These are phyloP conservation scores for Tolypocladium capitatum DNA, from an alignment of 2,329 filamentous ascomycete species.

Conservation along the genomic window DNA sequence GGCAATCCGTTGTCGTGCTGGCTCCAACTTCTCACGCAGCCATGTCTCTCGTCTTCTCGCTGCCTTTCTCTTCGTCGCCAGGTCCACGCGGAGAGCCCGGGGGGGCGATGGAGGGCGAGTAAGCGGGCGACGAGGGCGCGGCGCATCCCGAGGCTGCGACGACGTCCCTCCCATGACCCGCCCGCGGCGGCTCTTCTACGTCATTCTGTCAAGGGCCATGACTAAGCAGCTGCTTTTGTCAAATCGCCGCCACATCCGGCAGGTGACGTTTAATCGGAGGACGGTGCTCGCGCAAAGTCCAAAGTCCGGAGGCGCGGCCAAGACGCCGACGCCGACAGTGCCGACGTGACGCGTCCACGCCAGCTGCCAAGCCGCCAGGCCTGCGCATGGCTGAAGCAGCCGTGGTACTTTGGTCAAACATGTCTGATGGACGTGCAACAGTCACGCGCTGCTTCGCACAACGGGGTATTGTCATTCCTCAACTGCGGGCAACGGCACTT, in stretches of 20 bases:
- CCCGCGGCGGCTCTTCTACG: neutral
- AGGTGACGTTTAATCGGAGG: neutral
- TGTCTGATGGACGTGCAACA: neutral
- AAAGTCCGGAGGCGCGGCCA: neutral
- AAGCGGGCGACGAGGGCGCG: too few relatives aligned
- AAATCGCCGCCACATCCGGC: too few relatives aligned
- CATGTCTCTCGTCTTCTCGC: neutral
- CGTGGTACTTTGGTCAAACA: too few relatives aligned
- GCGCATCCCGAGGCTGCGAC: neutral
- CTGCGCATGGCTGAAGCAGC: too few relatives aligned
- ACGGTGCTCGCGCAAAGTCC: neutral
- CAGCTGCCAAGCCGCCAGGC: too few relatives aligned
- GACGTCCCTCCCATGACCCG: too few relatives aligned
- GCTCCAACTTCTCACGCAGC: neutral
- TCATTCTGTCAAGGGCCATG: neutral
- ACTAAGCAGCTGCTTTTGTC: neutral
- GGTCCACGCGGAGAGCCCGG: too few relatives aligned
- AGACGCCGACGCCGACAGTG: neutral
- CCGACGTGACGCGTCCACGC: neutral
- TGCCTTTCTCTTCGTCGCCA: neutral
- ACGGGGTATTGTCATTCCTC: conserved; percentile 5
- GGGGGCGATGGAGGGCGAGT: too few relatives aligned
- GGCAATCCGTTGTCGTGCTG: neutral
- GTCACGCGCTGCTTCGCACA: neutral
- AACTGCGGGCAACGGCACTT: neutral